Conservation (phyloP, 805 yeast species). For the Candida oleophila region DNA sequence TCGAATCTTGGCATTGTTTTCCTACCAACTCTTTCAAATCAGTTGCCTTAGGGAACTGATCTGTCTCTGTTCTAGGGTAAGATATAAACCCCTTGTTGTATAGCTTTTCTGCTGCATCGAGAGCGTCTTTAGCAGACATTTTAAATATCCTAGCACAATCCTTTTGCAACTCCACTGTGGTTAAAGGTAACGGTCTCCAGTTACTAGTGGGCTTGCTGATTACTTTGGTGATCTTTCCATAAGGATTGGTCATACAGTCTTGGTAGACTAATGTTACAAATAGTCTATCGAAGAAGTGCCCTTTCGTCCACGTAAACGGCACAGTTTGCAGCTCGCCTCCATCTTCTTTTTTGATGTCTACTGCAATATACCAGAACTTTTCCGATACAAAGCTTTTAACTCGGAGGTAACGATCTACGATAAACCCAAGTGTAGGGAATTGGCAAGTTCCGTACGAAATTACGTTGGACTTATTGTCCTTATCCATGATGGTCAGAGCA, state of each 20-base stretch:
- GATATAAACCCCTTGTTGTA: conserved; percentile 86
- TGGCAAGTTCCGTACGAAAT: conserved; percentile 93
- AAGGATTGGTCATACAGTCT: conserved; percentile 51
- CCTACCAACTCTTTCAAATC: conserved; percentile 60
- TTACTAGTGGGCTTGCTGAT: conserved; percentile 66
- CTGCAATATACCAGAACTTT: conserved; percentile 71
- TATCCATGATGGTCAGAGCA: conserved; percentile 24
- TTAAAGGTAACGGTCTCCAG: conserved; percentile 84
- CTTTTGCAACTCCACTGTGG: conserved; percentile 92
- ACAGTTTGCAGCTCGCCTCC: conserved; percentile 22
- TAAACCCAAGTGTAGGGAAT: conserved; percentile 95
- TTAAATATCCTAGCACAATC: conserved; percentile 74
- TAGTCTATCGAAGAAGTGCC: conserved; percentile 70
- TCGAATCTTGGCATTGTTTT: conserved; percentile 53
- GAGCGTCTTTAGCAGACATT: conserved; percentile 75
- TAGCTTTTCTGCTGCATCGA: conserved; percentile 76
- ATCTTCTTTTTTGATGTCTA: conserved; percentile 47
- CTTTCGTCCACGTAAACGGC: conserved; percentile 69
- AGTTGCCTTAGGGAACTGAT: conserved; percentile 74
- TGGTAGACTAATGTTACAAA: conserved; percentile 66
- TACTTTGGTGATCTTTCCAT: conserved; percentile 52
- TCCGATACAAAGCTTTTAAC: conserved; percentile 73
- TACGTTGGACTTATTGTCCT: conserved; percentile 24
- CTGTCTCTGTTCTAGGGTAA: conserved; percentile 98
- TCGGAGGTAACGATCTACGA: conserved; percentile 85